Percentiles rank a stretch among this genome's conserved stretches.
Conservation (phyloP, 495 filamentous ascomycete genomes). For the Aspergillus campestris region DNA sequence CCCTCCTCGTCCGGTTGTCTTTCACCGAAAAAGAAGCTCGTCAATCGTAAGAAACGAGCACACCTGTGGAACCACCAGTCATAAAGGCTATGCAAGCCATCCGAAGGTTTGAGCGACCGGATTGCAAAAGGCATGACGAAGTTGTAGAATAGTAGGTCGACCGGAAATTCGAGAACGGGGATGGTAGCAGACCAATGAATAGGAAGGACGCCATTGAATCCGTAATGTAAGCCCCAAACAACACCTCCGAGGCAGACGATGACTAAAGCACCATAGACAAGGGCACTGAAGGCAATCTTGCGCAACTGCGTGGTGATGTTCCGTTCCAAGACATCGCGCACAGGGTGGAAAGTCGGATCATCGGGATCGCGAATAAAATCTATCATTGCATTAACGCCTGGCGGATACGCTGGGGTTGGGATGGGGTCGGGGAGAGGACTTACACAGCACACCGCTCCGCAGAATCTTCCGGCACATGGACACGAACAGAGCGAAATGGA, state of each 20-base stretch:
- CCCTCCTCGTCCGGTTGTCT: conserved; percentile 77
- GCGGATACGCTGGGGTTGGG: conserved; percentile 16
- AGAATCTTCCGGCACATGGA: conserved; percentile 99
- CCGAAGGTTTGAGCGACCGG: conserved; percentile 72
- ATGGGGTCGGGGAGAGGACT: conserved; percentile 22
- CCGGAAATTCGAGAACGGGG: conserved; percentile 86
- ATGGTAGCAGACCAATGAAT: conserved; percentile 88
- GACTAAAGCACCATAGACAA: conserved; percentile 92
- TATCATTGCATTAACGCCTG: conserved; percentile 19
- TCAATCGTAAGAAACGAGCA: conserved; percentile 69
- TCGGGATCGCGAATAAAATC: conserved; percentile 98
- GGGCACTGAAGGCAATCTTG: conserved; percentile 91
- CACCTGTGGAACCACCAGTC: conserved; percentile 94
- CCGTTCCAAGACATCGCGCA: conserved; percentile 91
- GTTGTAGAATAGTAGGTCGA: conserved; percentile 93
- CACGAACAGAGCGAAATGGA: conserved; percentile 97
- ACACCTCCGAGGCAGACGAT: conserved; percentile 90
- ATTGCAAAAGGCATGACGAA: conserved; percentile 84
- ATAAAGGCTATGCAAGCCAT: conserved; percentile 75
- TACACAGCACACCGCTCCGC: conserved; percentile 84
- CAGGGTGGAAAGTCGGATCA: conserved; percentile 96
- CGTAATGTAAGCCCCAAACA: conserved; percentile 76
- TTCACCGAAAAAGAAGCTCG: conserved; percentile 88
- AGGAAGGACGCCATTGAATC: conserved; percentile 64
- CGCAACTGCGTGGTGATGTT: conserved; percentile 87